Conservation (phyloP, 768 basidiomycete genomes). For the Neoboletus brunneissimus region DNA sequence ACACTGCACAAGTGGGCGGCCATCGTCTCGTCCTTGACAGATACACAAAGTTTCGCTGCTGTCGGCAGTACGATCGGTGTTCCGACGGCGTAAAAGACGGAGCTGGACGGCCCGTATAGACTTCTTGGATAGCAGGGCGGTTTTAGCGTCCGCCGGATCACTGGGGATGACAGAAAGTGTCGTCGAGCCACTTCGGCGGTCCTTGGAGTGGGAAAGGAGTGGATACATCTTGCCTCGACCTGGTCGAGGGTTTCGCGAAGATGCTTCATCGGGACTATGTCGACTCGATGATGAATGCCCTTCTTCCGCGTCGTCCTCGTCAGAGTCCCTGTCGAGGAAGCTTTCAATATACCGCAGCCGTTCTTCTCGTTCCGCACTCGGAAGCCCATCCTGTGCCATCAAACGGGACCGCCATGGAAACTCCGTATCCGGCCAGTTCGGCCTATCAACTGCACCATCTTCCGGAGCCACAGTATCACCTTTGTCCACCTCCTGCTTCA, state of each 20-base stretch:
- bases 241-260: conserved; percentile 19
- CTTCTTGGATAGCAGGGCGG: conserved; percentile 69
- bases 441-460: conserved; percentile 43
- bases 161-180: conserved; percentile 43
- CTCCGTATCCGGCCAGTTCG: conserved; percentile 76
- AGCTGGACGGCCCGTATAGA: conserved; percentile 61
- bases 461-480: conserved; percentile 16
- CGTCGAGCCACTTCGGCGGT: conserved; percentile 10
- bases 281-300: conserved; percentile 8
- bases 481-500: conserved; percentile 16
- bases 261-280: conserved; percentile 10
- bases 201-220: conserved; percentile 41
- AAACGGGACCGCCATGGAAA: conserved; percentile 74
- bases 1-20: conserved; percentile 77
- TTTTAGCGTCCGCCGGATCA: conserved; percentile 75
- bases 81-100: conserved; percentile 42
- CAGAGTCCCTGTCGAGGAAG: conserved; percentile 73
- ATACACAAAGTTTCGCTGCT: conserved; percentile 58
- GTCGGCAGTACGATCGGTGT: conserved; percentile 34
- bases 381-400: conserved; percentile 51
- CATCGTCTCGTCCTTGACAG: conserved; percentile 66
- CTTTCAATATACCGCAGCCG: conserved; percentile 63
- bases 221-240: conserved; percentile 66
- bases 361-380: conserved; percentile 56
- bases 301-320: conserved; percentile 42